Evolutionary conservation across 257 asterid genomes (phyloP).

Genomic region (Knoxia roxburghii): DNA sequence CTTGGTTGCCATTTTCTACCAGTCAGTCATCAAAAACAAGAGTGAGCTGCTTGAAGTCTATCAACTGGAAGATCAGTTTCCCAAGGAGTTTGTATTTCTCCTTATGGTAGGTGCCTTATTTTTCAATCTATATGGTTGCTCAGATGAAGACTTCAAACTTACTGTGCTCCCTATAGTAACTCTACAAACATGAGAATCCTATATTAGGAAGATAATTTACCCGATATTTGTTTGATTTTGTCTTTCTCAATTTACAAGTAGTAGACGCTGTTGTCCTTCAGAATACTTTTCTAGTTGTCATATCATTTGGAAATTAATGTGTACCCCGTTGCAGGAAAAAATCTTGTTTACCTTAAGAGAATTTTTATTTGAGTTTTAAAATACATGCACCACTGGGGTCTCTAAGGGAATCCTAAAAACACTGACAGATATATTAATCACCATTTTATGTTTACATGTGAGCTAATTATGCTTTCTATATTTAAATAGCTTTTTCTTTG

Average conservation of each 20-base stretch:
- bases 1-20: slow-evolving; percentile 87
- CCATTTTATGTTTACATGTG: background rate
- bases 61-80: slow-evolving; percentile 98
- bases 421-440: background rate
- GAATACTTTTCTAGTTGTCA: background rate
- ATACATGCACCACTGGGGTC: background rate
- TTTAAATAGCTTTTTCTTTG: slow-evolving; percentile 8
- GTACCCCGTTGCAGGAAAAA: background rate
- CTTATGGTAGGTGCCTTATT: slow-evolving; percentile 63
- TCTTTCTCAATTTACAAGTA: background rate
- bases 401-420: slow-evolving; percentile 16
- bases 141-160: background rate
- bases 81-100: slow-evolving; percentile 80
- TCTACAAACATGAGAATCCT: background rate
- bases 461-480: background rate
- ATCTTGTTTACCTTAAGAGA: background rate
- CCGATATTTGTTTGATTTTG: background rate
- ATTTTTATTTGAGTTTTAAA: background rate
- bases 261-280: background rate
- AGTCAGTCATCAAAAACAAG: slow-evolving; percentile 79
- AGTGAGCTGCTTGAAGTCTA: slow-evolving; percentile 86
- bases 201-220: background rate
- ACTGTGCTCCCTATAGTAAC: background rate
- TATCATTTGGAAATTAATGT: background rate
- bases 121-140: slow-evolving; percentile 6